These are phyloP conservation scores for Mortierella sp. DNA, from an alignment of 371 early-diverging fungal species.

Conservation along the genomic window DNA sequence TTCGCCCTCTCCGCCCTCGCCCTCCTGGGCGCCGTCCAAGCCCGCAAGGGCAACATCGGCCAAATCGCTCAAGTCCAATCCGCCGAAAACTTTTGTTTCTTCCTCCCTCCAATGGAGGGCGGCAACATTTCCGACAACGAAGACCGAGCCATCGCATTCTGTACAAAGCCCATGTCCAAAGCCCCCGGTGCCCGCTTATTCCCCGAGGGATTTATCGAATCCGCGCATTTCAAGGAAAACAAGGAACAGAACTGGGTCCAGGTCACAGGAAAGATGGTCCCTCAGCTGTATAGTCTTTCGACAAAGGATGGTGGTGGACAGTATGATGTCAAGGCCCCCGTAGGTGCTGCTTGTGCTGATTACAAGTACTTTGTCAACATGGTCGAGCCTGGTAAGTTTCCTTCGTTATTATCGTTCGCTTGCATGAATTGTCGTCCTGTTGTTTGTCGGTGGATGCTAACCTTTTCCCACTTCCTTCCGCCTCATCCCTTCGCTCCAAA, in stretches of 20 bases:
- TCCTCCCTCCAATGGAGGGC: conserved; percentile 63
- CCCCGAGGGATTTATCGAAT: conserved; percentile 59
- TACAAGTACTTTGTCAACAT: conserved; percentile 61
- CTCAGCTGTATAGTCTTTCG: conserved; percentile 34
- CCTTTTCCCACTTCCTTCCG: not conserved
- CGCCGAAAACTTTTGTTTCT: conserved; percentile 57
- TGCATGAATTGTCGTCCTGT: not conserved
- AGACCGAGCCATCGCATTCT: conserved; percentile 64
- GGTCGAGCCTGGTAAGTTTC: conserved; percentile 54
- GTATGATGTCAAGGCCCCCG: conserved; percentile 54
- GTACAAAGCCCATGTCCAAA: conserved; percentile 52
- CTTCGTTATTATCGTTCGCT: not conserved
- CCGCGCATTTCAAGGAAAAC: conserved; percentile 52
- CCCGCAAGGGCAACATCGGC: conserved; percentile 8
- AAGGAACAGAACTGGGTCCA: conserved; percentile 50
- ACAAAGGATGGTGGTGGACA: conserved; percentile 60
- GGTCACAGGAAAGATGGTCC: conserved; percentile 59
- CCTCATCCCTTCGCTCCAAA: not conserved
- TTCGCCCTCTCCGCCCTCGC: conserved; percentile 7
- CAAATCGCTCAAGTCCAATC: conserved; percentile 18
- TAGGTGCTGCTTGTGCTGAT: conserved; percentile 50
- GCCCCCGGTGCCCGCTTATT: conserved; percentile 55
- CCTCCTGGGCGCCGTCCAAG: not conserved
- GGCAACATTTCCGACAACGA: conserved; percentile 65
- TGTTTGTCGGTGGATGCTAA: not conserved